These are phyloP conservation scores for Solanum tarijense DNA, from an alignment of 257 asterid genomes.

Conservation along the genomic window DNA sequence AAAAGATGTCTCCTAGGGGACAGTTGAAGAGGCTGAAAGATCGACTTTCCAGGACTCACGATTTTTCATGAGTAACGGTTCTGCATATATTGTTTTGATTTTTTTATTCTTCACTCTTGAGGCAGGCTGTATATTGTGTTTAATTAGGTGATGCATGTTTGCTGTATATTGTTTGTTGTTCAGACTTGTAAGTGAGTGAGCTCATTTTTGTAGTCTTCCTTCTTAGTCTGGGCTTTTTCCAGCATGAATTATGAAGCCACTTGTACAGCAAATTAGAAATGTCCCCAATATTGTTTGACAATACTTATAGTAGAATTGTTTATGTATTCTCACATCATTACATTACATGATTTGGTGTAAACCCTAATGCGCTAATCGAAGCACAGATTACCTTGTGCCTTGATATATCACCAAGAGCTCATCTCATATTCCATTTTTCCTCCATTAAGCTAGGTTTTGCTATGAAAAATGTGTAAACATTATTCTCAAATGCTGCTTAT, in stretches of 20 bases:
- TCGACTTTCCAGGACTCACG: not conserved
- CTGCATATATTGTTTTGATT: slow-evolving; percentile 3
- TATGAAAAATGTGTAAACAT: not conserved
- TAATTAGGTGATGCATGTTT: slow-evolving; percentile 4
- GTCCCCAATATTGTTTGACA: not conserved
- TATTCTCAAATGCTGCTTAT: not conserved
- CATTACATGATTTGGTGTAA: too few species aligned
- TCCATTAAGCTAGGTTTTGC: not conserved
- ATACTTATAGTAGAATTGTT: too few species aligned
- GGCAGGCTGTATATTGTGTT: slow-evolving; percentile 9
- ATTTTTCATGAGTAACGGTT: not conserved
- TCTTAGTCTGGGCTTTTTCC: not conserved
- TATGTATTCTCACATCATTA: too few species aligned
- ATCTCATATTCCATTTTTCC: not conserved
- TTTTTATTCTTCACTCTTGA: not conserved
- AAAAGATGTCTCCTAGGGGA: not conserved
- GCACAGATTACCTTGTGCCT: too few species aligned
- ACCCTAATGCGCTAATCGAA: too few species aligned
- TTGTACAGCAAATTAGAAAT: not conserved
- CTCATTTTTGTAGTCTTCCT: not conserved
- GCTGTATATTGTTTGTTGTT: not conserved
- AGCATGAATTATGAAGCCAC: not conserved
- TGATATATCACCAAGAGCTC: too few species aligned
- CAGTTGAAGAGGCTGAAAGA: not conserved
- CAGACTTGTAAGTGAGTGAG: not conserved